phyloP scores from a whole-genome alignment of 2,329 filamentous ascomycete species.

The Xylaria sp. region DNA sequence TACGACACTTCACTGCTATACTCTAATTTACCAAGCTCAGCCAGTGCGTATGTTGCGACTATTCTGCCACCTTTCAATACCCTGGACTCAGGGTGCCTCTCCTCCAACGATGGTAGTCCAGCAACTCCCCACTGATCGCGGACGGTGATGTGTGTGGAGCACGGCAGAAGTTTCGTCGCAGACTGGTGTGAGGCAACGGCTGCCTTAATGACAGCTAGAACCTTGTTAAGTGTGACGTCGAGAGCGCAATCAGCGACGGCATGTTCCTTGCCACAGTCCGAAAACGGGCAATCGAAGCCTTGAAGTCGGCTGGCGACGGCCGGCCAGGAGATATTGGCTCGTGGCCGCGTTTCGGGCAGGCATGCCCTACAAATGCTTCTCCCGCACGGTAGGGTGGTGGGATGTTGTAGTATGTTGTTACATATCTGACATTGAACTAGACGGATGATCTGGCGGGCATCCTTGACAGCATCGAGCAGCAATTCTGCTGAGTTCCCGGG shows the following conservation, averaged over 20 bases:
- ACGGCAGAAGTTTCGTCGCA: conserved; percentile 49
- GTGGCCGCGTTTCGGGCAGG: conserved; percentile 72
- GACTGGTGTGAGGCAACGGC: conserved; percentile 60
- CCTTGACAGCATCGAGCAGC: conserved; percentile 60
- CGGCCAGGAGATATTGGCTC: conserved; percentile 82
- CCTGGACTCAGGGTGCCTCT: conserved; percentile 48
- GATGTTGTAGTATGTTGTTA: conserved; percentile 72
- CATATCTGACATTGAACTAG: conserved; percentile 83
- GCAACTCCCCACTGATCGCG: conserved; percentile 56
- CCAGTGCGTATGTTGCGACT: conserved; percentile 73
- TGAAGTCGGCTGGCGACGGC: conserved; percentile 71
- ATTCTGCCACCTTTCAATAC: conserved; percentile 68
- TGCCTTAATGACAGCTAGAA: conserved; percentile 69
- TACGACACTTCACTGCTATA: conserved; percentile 50
- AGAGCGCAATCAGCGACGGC: conserved; percentile 79
- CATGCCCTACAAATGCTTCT: conserved; percentile 80
- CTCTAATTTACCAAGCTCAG: conserved; percentile 53
- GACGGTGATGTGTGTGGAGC: conserved; percentile 55
- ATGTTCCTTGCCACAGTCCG: conserved; percentile 75
- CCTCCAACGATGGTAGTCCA: conserved; percentile 55
- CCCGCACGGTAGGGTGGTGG: conserved; percentile 84
- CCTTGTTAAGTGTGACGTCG: conserved; percentile 80
- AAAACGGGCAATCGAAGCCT: conserved; percentile 80
- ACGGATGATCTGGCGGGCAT: conserved; percentile 74
- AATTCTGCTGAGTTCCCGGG: conserved; percentile 38